Percentiles rank a stretch among this genome's conserved stretches.
These are phyloP conservation scores for Pestalotiopsis sp. DNA, from an alignment of 2,329 filamentous ascomycete genomes.

Conservation along the genomic window DNA sequence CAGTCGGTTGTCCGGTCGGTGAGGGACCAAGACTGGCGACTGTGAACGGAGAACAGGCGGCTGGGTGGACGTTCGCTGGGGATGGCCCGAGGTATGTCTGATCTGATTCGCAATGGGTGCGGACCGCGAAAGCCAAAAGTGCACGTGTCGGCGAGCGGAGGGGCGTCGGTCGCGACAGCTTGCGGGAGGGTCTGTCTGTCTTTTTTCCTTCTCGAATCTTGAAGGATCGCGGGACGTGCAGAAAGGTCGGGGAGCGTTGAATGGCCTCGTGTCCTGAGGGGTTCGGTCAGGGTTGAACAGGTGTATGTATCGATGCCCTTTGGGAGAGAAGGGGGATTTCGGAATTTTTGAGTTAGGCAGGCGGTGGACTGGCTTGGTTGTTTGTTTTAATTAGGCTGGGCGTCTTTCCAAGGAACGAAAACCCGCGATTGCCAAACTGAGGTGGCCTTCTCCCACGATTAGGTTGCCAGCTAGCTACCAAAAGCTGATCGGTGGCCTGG, in stretches of 20 bases:
- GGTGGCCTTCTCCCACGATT: neutral
- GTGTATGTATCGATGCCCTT: neutral
- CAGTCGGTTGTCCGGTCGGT: neutral
- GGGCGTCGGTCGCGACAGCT: neutral
- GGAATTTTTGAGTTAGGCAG: conserved; percentile 13
- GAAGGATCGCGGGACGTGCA: neutral
- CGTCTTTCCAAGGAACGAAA: neutral
- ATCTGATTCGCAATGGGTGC: neutral
- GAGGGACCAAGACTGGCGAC: neutral
- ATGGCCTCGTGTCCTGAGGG: neutral
- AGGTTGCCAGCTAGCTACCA: neutral
- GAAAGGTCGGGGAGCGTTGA: neutral
- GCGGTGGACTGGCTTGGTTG: conserved; percentile 7
- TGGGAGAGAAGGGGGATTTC: neutral
- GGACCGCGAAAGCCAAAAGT: neutral
- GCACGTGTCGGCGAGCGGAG: neutral
- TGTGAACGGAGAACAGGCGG: neutral
- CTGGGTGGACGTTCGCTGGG: neutral
- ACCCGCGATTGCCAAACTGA: neutral
- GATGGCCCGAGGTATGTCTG: neutral
- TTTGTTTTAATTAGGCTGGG: neutral
- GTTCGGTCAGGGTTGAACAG: neutral
- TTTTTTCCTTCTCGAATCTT: too few species aligned
- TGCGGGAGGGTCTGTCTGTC: neutral
- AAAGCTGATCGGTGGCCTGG: conserved; percentile 10